phyloP scores from a whole-genome alignment of 768 basidiomycete species.

The Lactarius deliciosus region DNA sequence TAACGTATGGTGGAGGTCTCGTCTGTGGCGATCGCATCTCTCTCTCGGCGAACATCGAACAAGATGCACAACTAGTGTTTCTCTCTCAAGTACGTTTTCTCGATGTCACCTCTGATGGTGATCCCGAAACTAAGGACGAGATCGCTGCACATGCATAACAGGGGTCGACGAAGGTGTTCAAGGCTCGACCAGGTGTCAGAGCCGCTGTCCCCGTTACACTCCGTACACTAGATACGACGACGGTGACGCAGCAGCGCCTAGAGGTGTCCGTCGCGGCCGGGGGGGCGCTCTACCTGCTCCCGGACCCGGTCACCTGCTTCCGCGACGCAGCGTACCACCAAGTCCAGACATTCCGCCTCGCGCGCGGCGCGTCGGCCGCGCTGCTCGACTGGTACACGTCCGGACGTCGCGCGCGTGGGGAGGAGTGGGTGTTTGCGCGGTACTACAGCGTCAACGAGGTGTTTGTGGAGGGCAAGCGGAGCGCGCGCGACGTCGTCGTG shows the following conservation, averaged over 20 bases:
- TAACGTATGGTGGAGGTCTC: slow-evolving; percentile 91
- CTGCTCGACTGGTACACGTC: slow-evolving; percentile 92
- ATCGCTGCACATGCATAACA: slow-evolving; percentile 34
- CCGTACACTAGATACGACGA: not conserved
- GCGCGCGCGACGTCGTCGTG: slow-evolving; percentile 77
- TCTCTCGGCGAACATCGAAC: slow-evolving; percentile 59
- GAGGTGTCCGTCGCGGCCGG: slow-evolving; percentile 52
- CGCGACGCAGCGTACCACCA: slow-evolving; percentile 80
- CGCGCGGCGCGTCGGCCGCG: slow-evolving; percentile 58
- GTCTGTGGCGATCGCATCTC: slow-evolving; percentile 80
- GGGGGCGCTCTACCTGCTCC: slow-evolving; percentile 74
- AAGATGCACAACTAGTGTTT: slow-evolving; percentile 60
- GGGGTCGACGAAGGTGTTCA: slow-evolving; percentile 97
- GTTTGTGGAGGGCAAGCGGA: slow-evolving; percentile 56
- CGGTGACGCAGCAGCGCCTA: slow-evolving; percentile 61
- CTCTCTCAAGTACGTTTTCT: slow-evolving; percentile 70
- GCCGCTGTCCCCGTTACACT: slow-evolving; percentile 40
- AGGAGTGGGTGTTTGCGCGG: slow-evolving; percentile 85
- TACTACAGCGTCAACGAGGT: slow-evolving; percentile 89
- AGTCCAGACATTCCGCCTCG: slow-evolving; percentile 73
- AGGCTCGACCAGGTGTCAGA: slow-evolving; percentile 62
- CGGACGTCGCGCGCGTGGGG: slow-evolving; percentile 77
- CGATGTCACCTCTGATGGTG: not conserved
- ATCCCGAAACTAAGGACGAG: not conserved
- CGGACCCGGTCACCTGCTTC: slow-evolving; percentile 94